These are phyloP conservation scores for Pleurotus giganteus DNA, from an alignment of 768 basidiomycete genomes.

Conservation along the genomic window DNA sequence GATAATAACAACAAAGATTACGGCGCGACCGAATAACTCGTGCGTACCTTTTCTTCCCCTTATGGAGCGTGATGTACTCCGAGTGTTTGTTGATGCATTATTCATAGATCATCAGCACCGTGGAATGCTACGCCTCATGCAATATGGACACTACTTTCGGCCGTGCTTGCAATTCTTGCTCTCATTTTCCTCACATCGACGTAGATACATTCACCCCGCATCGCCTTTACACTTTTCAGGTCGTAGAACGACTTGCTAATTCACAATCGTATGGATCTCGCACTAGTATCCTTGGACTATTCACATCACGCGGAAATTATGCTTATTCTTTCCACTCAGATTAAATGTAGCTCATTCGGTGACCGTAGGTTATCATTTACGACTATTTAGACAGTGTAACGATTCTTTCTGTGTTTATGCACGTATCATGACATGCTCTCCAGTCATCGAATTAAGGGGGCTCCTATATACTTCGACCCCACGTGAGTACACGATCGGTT, in stretches of 20 bases:
- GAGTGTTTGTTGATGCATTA: not conserved
- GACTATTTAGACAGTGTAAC: not conserved
- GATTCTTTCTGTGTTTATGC: too few species aligned
- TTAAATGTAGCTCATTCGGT: not conserved
- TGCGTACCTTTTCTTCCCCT: not conserved
- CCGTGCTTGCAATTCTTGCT: not conserved
- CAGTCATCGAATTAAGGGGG: too few species aligned
- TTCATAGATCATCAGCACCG: not conserved
- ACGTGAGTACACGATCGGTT: too few species aligned
- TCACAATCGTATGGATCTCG: not conserved
- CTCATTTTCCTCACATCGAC: not conserved
- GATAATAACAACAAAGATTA: constrained; percentile 70
- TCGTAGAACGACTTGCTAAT: not conserved
- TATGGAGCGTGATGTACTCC: not conserved
- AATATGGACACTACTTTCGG: not conserved
- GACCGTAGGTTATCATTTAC: not conserved
- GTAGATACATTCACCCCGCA: not conserved
- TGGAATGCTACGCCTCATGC: not conserved
- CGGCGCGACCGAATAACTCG: constrained; percentile 27
- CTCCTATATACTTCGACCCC: too few species aligned
- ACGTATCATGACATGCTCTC: too few species aligned
- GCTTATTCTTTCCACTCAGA: not conserved
- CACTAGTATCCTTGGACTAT: too few species aligned
- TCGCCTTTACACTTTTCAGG: not conserved
- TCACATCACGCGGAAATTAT: too few species aligned